Base-by-base conservation (phyloP, 345 rosid species). In the Eucalyptus lansdowneana region DNA sequence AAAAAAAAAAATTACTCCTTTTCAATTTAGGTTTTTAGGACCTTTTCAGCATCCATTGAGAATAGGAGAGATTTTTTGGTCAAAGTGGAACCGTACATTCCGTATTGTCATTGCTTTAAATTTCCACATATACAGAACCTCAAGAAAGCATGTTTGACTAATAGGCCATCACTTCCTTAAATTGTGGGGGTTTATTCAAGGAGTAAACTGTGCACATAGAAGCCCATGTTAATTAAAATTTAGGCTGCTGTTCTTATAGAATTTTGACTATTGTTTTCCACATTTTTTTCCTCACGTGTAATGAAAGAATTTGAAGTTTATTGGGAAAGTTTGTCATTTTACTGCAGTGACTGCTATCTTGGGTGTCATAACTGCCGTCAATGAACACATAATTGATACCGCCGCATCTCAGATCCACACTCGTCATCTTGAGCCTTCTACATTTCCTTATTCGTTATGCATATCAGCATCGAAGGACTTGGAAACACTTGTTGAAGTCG, bases 301-400 rank as follows among this genome's bases (percentile, higher is more conserved):
- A 29, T 49, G 45, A 53, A 50, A 47, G 19, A 47, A 47, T 47
- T 88, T 34, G 51, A 7, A 47, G 76, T 50, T 53, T 91, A 91
- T 69, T 81, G 92, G 86, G 90, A 50, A 67, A 83, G 89, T 89
- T 88, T 89, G 60, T 45, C 91, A 62, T 87, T 90, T 89, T 72
- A 92, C 51, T 96, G 95, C 95, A 98, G 98, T 95, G 65, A 95
- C 97, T 56, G 94, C 99, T 87, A 89, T 96, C 89, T 89, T 96
- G 92, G 99, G 99, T 53, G 94, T 97, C 91, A 91, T 97, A 87
- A 96, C 99, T 92, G 95, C 98, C 27, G 69, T 96, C 91, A 96
- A 97, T 27, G 96, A 97, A 90, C 98, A 97, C 91, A 95, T 98
- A 72, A 95, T 97, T 11, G 98, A 96, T 50, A 93, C 97, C 31